phyloP scores from a whole-genome alignment of 1,139 yeast species.

The Magnusiomyces clavatus region DNA sequence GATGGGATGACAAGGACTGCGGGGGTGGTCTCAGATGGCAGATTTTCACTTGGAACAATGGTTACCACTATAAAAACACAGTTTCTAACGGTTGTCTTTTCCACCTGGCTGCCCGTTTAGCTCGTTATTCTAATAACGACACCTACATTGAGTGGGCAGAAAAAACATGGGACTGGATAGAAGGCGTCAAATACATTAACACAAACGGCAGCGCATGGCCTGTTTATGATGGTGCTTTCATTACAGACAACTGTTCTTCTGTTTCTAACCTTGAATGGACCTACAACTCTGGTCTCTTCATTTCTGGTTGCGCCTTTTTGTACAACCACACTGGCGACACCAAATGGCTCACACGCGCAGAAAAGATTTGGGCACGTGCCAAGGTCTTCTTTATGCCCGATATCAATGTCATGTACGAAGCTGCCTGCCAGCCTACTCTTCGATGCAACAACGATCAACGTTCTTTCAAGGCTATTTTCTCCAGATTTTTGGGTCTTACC shows the following conservation, averaged over 20 bases:
- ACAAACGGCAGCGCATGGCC: conserved; percentile 34
- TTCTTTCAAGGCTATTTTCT: conserved; percentile 74
- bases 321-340: conserved; percentile 65
- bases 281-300: conserved; percentile 74
- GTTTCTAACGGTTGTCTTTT: conserved; percentile 88
- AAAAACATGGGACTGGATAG: conserved; percentile 76
- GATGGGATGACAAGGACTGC: conserved; percentile 77
- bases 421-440: conserved; percentile 61
- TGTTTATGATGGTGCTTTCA: conserved; percentile 73
- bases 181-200: conserved; percentile 47
- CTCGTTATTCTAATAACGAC: conserved; percentile 65
- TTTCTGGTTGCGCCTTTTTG: conserved; percentile 77
- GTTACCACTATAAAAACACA: conserved; percentile 85
- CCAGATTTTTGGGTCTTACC: conserved; percentile 63
- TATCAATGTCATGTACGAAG: conserved; percentile 58
- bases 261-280: conserved; percentile 69
- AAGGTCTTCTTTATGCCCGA: conserved; percentile 49
- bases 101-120: conserved; percentile 80
- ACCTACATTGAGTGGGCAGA: conserved; percentile 77
- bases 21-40: conserved; percentile 96
- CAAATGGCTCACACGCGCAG: conserved; percentile 53
- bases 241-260: conserved; percentile 53
- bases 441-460: conserved; percentile 83
- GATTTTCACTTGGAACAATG: conserved; percentile 89
- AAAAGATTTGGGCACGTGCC: conserved; percentile 38